A percentile compares a stretch with the other conserved stretches of the same genome.
Evolutionary conservation across 2,329 filamentous ascomycete genomes (phyloP).

Genomic region (Metarhizium guizhouense): DNA sequence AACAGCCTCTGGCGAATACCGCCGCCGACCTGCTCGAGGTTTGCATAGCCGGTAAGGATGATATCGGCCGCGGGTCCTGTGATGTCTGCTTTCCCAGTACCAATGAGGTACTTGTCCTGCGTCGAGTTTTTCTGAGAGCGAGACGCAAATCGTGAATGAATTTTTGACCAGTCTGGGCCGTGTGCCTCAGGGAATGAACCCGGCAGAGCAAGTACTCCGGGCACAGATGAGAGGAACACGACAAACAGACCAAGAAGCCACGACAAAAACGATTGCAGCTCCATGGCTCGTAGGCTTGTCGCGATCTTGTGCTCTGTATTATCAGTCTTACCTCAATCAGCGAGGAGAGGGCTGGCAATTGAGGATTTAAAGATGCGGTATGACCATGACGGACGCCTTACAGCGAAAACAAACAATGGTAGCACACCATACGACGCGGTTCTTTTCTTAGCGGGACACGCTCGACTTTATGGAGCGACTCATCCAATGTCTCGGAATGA

Average conservation of each 20-base stretch:
- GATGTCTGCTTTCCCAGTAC: slow-evolving; percentile 51
- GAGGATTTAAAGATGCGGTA: background rate
- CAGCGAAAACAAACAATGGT: background rate
- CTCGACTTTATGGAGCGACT: no score
- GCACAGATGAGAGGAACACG: background rate
- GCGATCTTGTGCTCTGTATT: background rate
- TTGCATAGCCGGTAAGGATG: slow-evolving; percentile 87
- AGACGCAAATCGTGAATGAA: background rate
- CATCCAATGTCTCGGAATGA: no score
- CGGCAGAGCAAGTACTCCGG: background rate
- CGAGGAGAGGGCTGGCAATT: background rate
- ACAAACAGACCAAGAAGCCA: background rate
- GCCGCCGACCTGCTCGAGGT: slow-evolving; percentile 68
- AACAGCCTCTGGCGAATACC: slow-evolving; percentile 83
- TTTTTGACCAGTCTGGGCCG: background rate
- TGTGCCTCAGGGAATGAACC: background rate
- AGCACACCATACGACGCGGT: no score
- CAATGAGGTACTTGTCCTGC: slow-evolving; percentile 37
- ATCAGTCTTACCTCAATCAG: background rate
- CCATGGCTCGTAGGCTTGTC: background rate
- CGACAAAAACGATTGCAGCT: background rate
- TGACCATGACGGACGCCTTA: no score
- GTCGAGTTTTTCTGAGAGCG: background rate
- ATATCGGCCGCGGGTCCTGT: slow-evolving; percentile 78
- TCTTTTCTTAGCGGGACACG: background rate